phyloP scores from a whole-genome alignment of 306 rosid genomes.

The Comarum palustre region DNA sequence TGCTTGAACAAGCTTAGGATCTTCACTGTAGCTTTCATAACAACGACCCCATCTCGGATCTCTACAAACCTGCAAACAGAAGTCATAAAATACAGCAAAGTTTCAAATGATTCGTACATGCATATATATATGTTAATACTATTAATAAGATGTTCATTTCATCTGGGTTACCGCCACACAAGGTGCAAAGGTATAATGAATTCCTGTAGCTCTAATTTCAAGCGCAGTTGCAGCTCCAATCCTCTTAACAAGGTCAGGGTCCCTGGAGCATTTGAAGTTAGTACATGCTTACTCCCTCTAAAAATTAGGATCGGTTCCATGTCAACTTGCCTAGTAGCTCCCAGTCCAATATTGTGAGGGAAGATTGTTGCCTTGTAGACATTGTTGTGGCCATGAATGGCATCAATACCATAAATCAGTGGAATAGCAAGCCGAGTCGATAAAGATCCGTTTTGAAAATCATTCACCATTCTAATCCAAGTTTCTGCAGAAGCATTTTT shows the following conservation, averaged over 20 bases:
- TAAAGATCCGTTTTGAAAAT: slow-evolving; percentile 27
- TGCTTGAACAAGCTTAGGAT: slow-evolving; percentile 26
- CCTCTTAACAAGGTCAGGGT: slow-evolving; percentile 31
- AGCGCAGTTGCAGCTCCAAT: slow-evolving; percentile 40
- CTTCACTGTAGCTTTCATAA: slow-evolving; percentile 42
- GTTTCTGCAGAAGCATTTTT: slow-evolving; percentile 25
- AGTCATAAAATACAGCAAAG: neutral
- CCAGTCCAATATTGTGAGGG: slow-evolving; percentile 47
- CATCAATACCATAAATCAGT: slow-evolving; percentile 24
- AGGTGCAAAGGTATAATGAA: slow-evolving; percentile 36
- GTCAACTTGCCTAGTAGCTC: slow-evolving; percentile 37
- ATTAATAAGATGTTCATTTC: neutral
- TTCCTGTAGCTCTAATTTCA: slow-evolving; percentile 40
- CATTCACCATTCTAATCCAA: slow-evolving; percentile 42
- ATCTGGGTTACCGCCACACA: slow-evolving; percentile 27
- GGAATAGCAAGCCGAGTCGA: slow-evolving; percentile 37
- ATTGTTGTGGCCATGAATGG: neutral
- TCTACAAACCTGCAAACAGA: slow-evolving; percentile 30
- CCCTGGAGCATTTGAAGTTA: slow-evolving; percentile 12
- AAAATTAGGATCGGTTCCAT: neutral
- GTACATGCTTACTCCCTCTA: neutral
- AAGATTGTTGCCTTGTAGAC: slow-evolving; percentile 14
- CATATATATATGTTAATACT: neutral
- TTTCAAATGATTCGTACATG: neutral
- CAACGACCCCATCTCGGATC: slow-evolving; percentile 51